phyloP scores from a whole-genome alignment of 169 alveolate species.

The Plasmodium vivax region DNA sequence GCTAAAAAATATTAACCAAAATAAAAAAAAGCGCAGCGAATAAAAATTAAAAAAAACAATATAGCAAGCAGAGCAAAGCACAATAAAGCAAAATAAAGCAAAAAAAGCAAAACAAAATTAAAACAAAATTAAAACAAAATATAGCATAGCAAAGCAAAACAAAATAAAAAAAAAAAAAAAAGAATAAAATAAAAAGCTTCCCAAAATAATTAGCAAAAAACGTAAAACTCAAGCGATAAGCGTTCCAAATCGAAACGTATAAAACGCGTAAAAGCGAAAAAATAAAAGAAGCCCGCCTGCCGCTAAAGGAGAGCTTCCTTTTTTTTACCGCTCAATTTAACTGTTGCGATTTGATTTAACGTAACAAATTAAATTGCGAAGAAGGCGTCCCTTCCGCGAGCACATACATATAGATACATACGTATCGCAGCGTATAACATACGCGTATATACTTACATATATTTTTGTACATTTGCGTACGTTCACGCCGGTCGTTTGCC shows the following conservation, averaged over 20 bases:
- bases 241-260: background rate
- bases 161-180: no score
- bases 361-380: background rate
- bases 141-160: no score
- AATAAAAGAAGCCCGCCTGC: background rate
- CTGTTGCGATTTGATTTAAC: background rate
- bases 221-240: background rate
- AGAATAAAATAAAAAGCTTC: background rate
- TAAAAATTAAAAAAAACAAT: no score
- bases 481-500: background rate
- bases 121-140: no score
- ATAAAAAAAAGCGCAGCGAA: no score
- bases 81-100: no score
- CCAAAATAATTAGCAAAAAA: background rate
- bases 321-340: background rate
- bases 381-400: background rate
- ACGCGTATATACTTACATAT: background rate
- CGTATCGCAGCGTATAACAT: background rate
- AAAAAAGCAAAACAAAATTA: no score
- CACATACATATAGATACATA: background rate
- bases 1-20: background rate
- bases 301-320: background rate
- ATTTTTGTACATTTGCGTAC: no score
- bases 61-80: background rate
- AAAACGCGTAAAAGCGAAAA: background rate